Conservation (phyloP, 352 stramenopile species). For the Globisporangium nagaii region DNA sequence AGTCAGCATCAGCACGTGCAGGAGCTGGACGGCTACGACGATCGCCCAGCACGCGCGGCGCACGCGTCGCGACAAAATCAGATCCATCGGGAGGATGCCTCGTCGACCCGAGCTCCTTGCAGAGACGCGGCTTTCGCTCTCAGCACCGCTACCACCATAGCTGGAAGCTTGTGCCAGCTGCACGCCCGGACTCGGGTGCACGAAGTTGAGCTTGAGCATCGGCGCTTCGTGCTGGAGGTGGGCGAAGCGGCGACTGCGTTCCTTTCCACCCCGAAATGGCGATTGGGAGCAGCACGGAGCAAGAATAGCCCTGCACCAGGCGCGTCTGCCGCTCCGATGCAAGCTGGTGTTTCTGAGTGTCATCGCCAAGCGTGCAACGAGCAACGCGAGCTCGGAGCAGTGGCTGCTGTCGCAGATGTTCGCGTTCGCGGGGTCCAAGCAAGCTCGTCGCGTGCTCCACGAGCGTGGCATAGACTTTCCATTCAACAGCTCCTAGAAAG, state of each 20-base stretch:
- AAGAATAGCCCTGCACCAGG: no score
- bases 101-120: background rate
- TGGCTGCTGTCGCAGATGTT: background rate
- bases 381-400: no score
- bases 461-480: background rate
- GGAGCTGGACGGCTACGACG: constrained; percentile 6
- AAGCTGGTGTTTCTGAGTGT: no score
- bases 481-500: background rate
- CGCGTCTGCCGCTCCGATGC: no score
- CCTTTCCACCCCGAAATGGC: no score
- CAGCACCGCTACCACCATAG: background rate
- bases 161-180: background rate
- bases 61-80: background rate
- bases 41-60: background rate
- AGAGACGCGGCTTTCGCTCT: background rate
- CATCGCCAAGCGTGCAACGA: no score
- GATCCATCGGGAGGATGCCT: background rate
- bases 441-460: background rate
- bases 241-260: background rate
- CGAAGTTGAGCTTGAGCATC: constrained; percentile 1
- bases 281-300: no score
- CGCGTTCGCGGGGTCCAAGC: background rate
- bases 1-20: background rate
- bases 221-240: background rate
- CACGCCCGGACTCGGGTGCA: constrained; percentile 1